Evolutionary conservation across 2,329 filamentous ascomycete genomes (phyloP).

Genomic region (Fusarium sambucinum): DNA sequence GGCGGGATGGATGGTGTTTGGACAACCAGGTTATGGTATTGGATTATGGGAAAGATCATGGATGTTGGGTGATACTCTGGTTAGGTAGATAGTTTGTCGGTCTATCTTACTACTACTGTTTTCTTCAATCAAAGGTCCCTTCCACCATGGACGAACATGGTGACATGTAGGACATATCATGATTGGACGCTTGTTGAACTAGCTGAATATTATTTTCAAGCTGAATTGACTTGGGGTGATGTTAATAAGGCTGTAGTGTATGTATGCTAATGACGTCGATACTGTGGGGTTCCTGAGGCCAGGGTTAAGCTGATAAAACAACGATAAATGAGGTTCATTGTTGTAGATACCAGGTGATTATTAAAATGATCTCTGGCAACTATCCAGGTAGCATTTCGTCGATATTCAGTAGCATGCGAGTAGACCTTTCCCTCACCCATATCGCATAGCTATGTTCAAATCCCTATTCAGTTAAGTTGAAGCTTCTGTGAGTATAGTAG

Average conservation of each 20-base stretch:
- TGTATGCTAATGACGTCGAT: constrained; percentile 36
- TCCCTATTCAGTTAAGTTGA: not conserved
- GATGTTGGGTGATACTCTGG: constrained; percentile 12
- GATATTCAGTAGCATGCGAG: not conserved
- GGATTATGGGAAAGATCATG: constrained; percentile 9
- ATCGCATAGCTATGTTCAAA: not conserved
- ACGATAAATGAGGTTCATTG: not conserved
- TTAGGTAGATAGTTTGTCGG: too few species aligned
- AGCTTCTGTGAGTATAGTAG: not conserved
- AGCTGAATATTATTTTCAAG: not conserved
- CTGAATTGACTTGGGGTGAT: constrained; percentile 3
- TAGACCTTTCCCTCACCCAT: not conserved
- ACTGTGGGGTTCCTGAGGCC: constrained; percentile 34
- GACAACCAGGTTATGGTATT: constrained; percentile 29
- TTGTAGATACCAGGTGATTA: not conserved
- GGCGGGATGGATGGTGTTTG: constrained; percentile 24
- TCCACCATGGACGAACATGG: too few species aligned
- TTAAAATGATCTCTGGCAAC: too few species aligned
- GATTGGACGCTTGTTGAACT: not conserved
- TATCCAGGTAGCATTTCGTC: too few species aligned
- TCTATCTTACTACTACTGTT: not conserved
- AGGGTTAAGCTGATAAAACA: not conserved
- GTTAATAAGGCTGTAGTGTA: not conserved
- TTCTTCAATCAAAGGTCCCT: not conserved
- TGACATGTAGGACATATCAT: too few species aligned